Percentiles rank a stretch among this genome's conserved stretches.
These are phyloP conservation scores for Tolypocladium cylindrosporum DNA, from an alignment of 2,329 filamentous ascomycete species.

Conservation along the genomic window DNA sequence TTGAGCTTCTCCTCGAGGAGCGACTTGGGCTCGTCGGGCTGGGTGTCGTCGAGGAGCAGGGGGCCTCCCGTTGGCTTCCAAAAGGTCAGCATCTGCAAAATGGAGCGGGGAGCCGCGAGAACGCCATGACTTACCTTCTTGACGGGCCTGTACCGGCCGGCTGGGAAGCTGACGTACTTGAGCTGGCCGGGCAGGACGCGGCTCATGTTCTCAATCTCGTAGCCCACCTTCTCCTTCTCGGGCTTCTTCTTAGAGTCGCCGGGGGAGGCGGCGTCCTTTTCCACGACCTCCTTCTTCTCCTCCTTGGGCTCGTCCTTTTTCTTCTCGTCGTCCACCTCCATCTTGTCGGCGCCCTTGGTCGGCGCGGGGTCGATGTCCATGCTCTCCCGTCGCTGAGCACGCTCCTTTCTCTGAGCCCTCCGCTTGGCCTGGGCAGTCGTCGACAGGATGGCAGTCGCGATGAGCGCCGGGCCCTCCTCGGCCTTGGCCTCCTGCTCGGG, in stretches of 20 bases:
- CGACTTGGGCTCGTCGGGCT: slow-evolving; percentile 66
- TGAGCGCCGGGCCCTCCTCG: slow-evolving; percentile 85
- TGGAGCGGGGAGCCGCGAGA: not conserved
- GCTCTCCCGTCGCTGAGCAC: slow-evolving; percentile 77
- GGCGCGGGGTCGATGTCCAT: slow-evolving; percentile 88
- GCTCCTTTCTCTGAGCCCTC: slow-evolving; percentile 87
- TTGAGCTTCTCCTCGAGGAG: slow-evolving; percentile 88
- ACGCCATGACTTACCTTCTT: slow-evolving; percentile 52
- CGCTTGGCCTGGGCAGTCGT: slow-evolving; percentile 96
- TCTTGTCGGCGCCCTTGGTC: slow-evolving; percentile 60
- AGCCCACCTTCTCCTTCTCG: slow-evolving; percentile 94
- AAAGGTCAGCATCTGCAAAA: slow-evolving; percentile 10
- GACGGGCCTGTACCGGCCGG: slow-evolving; percentile 86
- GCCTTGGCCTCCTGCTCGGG: slow-evolving; percentile 93
- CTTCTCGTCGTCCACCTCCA: slow-evolving; percentile 71
- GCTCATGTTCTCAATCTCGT: slow-evolving; percentile 94
- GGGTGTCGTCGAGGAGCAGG: slow-evolving; percentile 78
- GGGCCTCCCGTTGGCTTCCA: slow-evolving; percentile 81
- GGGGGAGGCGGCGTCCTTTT: slow-evolving; percentile 45
- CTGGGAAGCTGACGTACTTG: slow-evolving; percentile 89
- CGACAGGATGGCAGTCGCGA: slow-evolving; percentile 90
- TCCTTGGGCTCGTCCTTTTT: slow-evolving; percentile 44
- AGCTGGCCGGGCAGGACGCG: slow-evolving; percentile 85
- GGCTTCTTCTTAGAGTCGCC: slow-evolving; percentile 72
- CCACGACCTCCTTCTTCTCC: slow-evolving; percentile 51